Percentiles rank a stretch among this genome's conserved stretches.
Evolutionary conservation across 352 stramenopile genomes (phyloP).

Genomic region (Phytopythium kandeliae): DNA sequence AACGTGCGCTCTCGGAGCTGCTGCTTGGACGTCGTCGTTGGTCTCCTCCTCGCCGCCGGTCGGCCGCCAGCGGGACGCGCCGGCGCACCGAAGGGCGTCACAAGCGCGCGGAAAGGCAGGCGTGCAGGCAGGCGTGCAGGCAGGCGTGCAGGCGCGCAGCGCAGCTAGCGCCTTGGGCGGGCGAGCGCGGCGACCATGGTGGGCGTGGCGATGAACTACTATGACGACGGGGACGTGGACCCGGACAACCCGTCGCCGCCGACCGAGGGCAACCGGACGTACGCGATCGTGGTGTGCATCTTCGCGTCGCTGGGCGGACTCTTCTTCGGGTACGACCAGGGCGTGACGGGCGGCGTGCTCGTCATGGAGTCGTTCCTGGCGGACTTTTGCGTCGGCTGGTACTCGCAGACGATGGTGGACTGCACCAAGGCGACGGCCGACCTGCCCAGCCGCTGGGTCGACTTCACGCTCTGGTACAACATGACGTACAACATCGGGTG

Average conservation of each 20-base stretch:
- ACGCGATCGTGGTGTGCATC: constrained; percentile 32
- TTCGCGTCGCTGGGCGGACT: constrained; percentile 31
- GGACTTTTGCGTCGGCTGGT: constrained; percentile 26
- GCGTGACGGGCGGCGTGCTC: constrained; percentile 29
- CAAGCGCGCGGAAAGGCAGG: no score
- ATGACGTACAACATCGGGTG: constrained; percentile 30
- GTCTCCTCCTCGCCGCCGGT: no score
- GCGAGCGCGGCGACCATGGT: constrained; percentile 11
- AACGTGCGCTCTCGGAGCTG: no score
- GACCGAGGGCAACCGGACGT: constrained; percentile 20
- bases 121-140: no score
- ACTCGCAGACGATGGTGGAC: constrained; percentile 15
- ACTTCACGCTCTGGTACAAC: constrained; percentile 28
- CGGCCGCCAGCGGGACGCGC: no score
- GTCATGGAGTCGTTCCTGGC: constrained; percentile 31
- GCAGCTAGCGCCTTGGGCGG: neutral
- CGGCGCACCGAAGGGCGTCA: no score
- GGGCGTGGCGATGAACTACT: constrained; percentile 36
- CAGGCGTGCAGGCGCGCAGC: no score
- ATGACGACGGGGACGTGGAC: constrained; percentile 2
- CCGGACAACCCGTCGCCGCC: constrained; percentile 13
- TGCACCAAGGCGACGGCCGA: constrained; percentile 12
- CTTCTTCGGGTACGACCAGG: constrained; percentile 39
- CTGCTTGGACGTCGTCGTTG: no score
- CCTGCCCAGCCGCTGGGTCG: constrained; percentile 20